These are phyloP conservation scores for Luzula sylvatica DNA, from an alignment of 176 grass and related monocot species.

Conservation along the genomic window DNA sequence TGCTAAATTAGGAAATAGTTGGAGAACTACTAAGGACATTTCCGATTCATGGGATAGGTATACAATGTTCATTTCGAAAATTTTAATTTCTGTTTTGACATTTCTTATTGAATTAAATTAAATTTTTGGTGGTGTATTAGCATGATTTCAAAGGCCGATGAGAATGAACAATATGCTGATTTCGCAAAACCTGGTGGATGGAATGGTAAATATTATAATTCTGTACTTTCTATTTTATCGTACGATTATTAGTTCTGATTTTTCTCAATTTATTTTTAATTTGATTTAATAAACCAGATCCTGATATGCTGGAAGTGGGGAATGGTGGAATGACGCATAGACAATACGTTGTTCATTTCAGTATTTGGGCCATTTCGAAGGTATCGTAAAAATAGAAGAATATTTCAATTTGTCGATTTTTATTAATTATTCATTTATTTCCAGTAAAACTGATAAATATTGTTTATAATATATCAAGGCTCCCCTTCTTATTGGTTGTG, in stretches of 20 bases:
- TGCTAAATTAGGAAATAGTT: slow-evolving; percentile 65
- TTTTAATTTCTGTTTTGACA: neutral
- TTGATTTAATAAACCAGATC: slow-evolving; percentile 29
- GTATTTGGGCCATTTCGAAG: slow-evolving; percentile 89
- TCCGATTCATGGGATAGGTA: slow-evolving; percentile 73
- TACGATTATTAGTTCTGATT: too few species aligned
- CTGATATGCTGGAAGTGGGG: slow-evolving; percentile 91
- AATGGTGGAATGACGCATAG: slow-evolving; percentile 68
- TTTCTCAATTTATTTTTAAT: neutral
- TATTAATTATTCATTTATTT: neutral
- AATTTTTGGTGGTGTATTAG: slow-evolving; percentile 21
- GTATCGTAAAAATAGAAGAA: slow-evolving; percentile 19
- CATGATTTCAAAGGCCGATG: slow-evolving; percentile 69
- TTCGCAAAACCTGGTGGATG: slow-evolving; percentile 74
- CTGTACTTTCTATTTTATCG: too few species aligned
- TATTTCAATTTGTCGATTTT: neutral
- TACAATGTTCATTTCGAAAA: neutral
- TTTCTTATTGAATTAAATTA: neutral
- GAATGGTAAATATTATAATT: slow-evolving; percentile 42
- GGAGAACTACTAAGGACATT: slow-evolving; percentile 85
- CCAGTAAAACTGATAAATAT: neutral
- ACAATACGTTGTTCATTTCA: slow-evolving; percentile 85
- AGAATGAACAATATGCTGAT: slow-evolving; percentile 85
- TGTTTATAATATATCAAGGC: slow-evolving; percentile 31
- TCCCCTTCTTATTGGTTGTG: slow-evolving; percentile 85